A percentile compares a stretch with the other conserved stretches of the same genome.
phyloP scores from a whole-genome alignment of 768 basidiomycete genomes.

The Scleroderma citrinum region DNA sequence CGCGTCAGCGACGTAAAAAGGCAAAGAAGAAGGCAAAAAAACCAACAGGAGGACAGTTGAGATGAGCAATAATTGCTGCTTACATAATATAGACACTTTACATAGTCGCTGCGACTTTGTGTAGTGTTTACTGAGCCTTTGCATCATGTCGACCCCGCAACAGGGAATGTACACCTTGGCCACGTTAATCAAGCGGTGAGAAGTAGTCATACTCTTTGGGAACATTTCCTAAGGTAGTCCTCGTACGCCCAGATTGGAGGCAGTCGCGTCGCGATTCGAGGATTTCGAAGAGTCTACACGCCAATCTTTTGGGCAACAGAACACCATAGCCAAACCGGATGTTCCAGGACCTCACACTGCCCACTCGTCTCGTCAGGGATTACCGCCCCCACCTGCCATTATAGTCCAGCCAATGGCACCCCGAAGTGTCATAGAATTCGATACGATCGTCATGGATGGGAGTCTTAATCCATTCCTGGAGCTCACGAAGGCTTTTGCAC shows the following conservation, averaged over 20 bases:
- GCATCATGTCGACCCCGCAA: slow-evolving; percentile 18
- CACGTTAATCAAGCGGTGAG: slow-evolving; percentile 78
- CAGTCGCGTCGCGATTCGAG: slow-evolving; percentile 90
- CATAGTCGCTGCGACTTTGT: too few species aligned
- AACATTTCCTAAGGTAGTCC: slow-evolving; percentile 1
- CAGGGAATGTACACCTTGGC: slow-evolving; percentile 66
- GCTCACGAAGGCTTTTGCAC: slow-evolving; percentile 65
- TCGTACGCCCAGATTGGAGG: slow-evolving; percentile 65
- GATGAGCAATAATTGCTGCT: too few species aligned
- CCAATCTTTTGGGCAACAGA: slow-evolving; percentile 19
- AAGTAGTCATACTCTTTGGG: slow-evolving; percentile 5
- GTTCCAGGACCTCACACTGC: slow-evolving; percentile 20
- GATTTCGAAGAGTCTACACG: slow-evolving; percentile 65
- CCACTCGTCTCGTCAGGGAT: slow-evolving; percentile 29
- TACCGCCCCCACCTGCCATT: slow-evolving; percentile 33
- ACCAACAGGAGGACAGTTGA: too few species aligned
- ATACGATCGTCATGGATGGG: slow-evolving; percentile 65
- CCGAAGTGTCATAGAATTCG: slow-evolving; percentile 63
- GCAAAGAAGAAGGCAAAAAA: slow-evolving; percentile 57
- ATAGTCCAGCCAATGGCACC: slow-evolving; percentile 40
- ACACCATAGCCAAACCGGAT: slow-evolving; percentile 27
- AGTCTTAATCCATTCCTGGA: slow-evolving; percentile 70
- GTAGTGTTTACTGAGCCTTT: too few species aligned
- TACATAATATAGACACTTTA: too few species aligned
- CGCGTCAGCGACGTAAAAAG: slow-evolving; percentile 71